Conservation (phyloP, 176 grass and related monocot genomes). For the Poa annua region DNA sequence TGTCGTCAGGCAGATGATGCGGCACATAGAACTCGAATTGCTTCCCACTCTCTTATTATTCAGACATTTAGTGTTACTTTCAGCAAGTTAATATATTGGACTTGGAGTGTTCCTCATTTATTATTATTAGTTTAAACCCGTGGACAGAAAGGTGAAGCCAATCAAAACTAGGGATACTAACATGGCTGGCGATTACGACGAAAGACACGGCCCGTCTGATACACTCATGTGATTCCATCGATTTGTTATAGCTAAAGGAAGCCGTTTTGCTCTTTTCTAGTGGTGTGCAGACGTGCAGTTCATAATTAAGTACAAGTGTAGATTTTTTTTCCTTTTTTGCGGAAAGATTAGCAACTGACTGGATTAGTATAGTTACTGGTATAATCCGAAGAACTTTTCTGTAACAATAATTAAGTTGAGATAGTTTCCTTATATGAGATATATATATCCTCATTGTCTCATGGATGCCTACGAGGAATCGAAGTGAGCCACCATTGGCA, state of each 20-base stretch:
- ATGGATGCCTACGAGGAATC: conserved; percentile 15
- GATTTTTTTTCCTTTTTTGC: neutral
- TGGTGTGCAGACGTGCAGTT: neutral
- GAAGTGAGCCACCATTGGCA: neutral
- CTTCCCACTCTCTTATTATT: neutral
- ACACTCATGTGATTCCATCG: neutral
- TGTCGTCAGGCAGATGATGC: neutral
- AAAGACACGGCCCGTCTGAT: neutral
- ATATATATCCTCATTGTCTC: neutral
- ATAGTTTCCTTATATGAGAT: neutral
- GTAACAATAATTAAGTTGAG: neutral
- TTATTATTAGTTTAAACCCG: conserved; percentile 16
- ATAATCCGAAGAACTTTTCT: neutral
- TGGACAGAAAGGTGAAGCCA: conserved; percentile 15
- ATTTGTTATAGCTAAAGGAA: conserved; percentile 28
- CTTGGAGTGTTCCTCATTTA: conserved; percentile 26
- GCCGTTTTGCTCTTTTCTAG: conserved; percentile 40
- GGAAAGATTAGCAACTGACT: neutral
- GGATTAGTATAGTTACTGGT: neutral
- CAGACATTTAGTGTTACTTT: conserved; percentile 29
- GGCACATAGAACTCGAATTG: neutral
- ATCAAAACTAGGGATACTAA: neutral
- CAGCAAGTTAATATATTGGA: conserved; percentile 31
- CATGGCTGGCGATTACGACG: neutral
- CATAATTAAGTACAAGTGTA: conserved; percentile 26